A percentile compares a stretch with the other conserved stretches of the same genome.
Conservation (phyloP, 208 protist genomes). For the Naegleria fowleri region DNA sequence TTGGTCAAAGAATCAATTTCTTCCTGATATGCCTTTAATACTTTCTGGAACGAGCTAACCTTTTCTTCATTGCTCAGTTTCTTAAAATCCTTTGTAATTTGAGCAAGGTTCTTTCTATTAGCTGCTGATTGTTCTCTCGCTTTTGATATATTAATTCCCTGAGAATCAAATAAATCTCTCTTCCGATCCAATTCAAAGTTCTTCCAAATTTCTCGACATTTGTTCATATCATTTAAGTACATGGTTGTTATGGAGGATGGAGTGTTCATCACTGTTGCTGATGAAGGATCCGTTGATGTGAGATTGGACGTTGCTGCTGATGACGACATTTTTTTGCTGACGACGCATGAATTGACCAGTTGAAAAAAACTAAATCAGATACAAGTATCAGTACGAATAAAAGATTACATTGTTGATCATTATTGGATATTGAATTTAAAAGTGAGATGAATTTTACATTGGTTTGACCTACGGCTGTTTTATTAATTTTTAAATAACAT, state of each 20-base stretch:
- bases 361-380: no score
- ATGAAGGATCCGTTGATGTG: background rate
- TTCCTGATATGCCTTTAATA: constrained; percentile 25
- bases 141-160: background rate
- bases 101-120: background rate
- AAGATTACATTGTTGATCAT: no score
- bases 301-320: no score
- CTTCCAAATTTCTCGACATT: background rate
- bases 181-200: constrained; percentile 22
- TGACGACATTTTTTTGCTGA: background rate
- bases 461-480: no score
- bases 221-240: background rate
- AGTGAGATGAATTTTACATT: no score
- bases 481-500: no score
- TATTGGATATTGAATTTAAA: no score
- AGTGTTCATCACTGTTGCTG: background rate
- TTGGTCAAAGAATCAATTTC: constrained; percentile 23
- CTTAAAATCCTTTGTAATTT: constrained; percentile 25
- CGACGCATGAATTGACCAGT: no score
- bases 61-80: constrained; percentile 23
- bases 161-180: background rate
- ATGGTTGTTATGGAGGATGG: background rate
- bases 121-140: background rate
- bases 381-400: no score
- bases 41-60: background rate